phyloP scores from a whole-genome alignment of 305 asterid species.

The Rubia peregrina region DNA sequence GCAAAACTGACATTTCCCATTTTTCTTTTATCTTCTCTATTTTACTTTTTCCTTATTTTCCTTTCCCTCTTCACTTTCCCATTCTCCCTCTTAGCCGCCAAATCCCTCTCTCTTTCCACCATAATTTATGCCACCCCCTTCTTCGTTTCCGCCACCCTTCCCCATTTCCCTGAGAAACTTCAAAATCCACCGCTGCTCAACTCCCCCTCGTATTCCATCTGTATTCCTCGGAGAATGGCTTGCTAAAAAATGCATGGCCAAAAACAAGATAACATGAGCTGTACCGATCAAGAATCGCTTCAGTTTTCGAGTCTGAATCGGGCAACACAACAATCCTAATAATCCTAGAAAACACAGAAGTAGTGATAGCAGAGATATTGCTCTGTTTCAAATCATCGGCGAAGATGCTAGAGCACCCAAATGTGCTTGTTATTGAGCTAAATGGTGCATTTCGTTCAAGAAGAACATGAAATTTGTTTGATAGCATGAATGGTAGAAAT shows the following conservation, averaged over 20 bases:
- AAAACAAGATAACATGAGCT: conserved; percentile 59
- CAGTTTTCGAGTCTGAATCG: conserved; percentile 30
- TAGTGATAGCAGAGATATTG: conserved; percentile 40
- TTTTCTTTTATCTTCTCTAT: no score
- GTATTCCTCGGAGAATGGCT: conserved; percentile 59
- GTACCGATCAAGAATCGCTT: conserved; percentile 47
- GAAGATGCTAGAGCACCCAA: conserved; percentile 73
- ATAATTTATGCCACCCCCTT: no score
- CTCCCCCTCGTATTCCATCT: conserved; percentile 65
- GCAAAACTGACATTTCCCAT: no score
- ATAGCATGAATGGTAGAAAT: conserved; percentile 67
- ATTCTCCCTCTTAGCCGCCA: no score
- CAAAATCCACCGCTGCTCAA: conserved; percentile 27
- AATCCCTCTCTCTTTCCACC: no score
- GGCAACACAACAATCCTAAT: conserved; percentile 67
- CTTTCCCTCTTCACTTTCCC: no score
- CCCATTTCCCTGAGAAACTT: no score
- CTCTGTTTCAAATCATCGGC: conserved; percentile 35
- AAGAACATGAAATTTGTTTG: conserved; percentile 36
- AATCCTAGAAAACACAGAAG: conserved; percentile 46
- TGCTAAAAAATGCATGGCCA: conserved; percentile 52
- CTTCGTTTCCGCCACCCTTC: no score
- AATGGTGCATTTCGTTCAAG: conserved; percentile 45
- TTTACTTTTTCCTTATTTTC: no score
- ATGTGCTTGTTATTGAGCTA: conserved; percentile 69